A percentile compares a stretch with the other conserved stretches of the same genome.
phyloP scores from a whole-genome alignment of 2,329 filamentous ascomycete species.

The Fusarium guadeloupense region DNA sequence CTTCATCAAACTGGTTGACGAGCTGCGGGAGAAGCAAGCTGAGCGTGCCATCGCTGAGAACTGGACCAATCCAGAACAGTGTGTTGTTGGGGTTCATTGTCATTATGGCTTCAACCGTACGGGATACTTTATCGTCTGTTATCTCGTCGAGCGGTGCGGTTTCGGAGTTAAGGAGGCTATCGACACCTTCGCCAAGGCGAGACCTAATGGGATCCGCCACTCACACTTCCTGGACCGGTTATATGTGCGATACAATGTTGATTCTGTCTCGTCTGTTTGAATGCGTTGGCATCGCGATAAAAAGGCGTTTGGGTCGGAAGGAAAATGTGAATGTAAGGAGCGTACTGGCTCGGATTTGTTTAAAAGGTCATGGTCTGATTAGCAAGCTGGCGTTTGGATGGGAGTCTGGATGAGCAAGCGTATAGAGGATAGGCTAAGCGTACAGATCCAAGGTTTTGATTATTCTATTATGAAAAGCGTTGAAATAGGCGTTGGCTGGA shows the following conservation, averaged over 20 bases:
- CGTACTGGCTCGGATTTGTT: neutral
- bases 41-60: conserved; percentile 50
- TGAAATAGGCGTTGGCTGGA: neutral
- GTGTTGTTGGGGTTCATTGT: conserved; percentile 85
- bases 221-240: conserved; percentile 87
- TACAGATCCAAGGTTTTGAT: conserved; percentile 1
- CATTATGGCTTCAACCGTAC: conserved; percentile 97
- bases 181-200: conserved; percentile 74
- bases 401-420: neutral
- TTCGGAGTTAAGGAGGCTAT: conserved; percentile 80
- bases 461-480: neutral
- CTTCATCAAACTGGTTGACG: conserved; percentile 67
- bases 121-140: conserved; percentile 89
- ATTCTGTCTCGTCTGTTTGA: conserved; percentile 18
- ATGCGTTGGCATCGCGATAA: neutral
- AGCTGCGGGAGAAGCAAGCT: conserved; percentile 64
- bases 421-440: conserved; percentile 5
- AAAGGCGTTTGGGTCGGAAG: neutral
- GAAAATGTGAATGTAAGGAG: neutral
- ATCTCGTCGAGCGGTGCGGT: conserved; percentile 83
- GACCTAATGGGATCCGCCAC: conserved; percentile 88
- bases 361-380: neutral
- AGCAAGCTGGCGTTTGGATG: conserved; percentile 12
- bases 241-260: conserved; percentile 74
- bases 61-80: conserved; percentile 50